Conservation (phyloP, 805 yeast species). For the Wickerhamomyces rabaulensis region DNA sequence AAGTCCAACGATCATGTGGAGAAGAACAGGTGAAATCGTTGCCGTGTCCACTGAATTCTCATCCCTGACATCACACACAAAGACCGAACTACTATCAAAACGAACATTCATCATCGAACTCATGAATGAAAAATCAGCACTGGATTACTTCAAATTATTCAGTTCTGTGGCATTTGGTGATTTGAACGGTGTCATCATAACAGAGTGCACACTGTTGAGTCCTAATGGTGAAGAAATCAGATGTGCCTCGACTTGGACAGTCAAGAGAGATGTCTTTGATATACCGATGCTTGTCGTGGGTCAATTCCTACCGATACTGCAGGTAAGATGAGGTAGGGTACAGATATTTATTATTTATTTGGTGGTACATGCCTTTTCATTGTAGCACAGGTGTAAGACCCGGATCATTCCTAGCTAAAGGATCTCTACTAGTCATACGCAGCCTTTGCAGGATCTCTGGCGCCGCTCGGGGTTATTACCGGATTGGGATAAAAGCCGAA, state of each 20-base stretch:
- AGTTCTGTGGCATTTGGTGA: slow-evolving; percentile 49
- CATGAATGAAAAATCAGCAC: slow-evolving; percentile 74
- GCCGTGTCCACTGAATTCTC: slow-evolving; percentile 73
- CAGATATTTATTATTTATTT: neutral
- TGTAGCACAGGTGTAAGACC: too few species aligned
- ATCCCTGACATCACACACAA: slow-evolving; percentile 59
- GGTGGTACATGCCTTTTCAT: too few species aligned
- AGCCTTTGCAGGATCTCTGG: too few species aligned
- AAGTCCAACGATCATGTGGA: slow-evolving; percentile 80
- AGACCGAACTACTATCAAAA: slow-evolving; percentile 51
- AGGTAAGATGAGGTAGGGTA: slow-evolving; percentile 14
- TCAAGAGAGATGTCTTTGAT: slow-evolving; percentile 76
- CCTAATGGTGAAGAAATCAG: slow-evolving; percentile 39
- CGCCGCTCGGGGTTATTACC: too few species aligned
- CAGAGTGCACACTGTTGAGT: slow-evolving; percentile 33
- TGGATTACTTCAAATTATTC: slow-evolving; percentile 67
- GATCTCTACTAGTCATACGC: too few species aligned
- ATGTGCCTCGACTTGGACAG: slow-evolving; percentile 82
- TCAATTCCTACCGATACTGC: slow-evolving; percentile 65
- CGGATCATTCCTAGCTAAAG: too few species aligned
- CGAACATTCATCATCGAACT: slow-evolving; percentile 71
- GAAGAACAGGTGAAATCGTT: slow-evolving; percentile 81
- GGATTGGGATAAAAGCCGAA: too few species aligned
- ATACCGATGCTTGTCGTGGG: slow-evolving; percentile 83
- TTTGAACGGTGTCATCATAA: slow-evolving; percentile 33